Percentiles rank a stretch among this genome's conserved stretches.
Conservation (phyloP, 2,329 filamentous ascomycete species). For the Polychaeton citri region DNA sequence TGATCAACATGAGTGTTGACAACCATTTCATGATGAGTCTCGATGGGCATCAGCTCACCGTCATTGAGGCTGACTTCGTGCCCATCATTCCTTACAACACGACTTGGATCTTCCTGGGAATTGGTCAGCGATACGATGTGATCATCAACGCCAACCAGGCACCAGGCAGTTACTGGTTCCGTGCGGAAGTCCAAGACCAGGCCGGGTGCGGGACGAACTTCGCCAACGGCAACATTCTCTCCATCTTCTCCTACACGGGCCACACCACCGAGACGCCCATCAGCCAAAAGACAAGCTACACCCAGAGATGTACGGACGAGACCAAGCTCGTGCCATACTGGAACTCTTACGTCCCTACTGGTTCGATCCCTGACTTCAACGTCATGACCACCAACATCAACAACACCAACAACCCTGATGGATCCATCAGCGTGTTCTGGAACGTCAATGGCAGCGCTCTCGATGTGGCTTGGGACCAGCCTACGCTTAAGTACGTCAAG, state of each 20-base stretch:
- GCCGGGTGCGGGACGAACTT: constrained; percentile 14
- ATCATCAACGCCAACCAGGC: constrained; percentile 32
- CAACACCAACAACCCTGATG: constrained; percentile 15
- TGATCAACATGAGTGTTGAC: constrained; percentile 34
- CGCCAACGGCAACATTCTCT: constrained; percentile 17
- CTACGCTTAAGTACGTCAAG: constrained; percentile 31
- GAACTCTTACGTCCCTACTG: constrained; percentile 21
- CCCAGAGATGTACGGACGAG: constrained; percentile 29
- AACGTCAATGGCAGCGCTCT: constrained; percentile 28
- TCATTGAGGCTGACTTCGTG: constrained; percentile 25
- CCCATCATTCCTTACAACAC: constrained; percentile 20
- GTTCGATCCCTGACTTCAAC: constrained; percentile 16
- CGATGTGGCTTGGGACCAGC: constrained; percentile 29
- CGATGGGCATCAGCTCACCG: constrained; percentile 21
- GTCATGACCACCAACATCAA: constrained; percentile 17
- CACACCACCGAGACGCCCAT: constrained; percentile 15
- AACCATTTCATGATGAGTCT: constrained; percentile 28
- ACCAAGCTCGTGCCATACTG: constrained; percentile 24
- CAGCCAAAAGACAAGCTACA: constrained; percentile 18
- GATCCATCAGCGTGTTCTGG: constrained; percentile 15
- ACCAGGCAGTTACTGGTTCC: constrained; percentile 32
- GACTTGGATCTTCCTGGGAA: constrained; percentile 23
- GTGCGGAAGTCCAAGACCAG: constrained; percentile 21
- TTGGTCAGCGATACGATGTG: constrained; percentile 35
- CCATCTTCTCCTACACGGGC: constrained; percentile 28